Evolutionary conservation across 2,329 filamentous ascomycete species (phyloP).

Genomic region (Trichoderma sp.): DNA sequence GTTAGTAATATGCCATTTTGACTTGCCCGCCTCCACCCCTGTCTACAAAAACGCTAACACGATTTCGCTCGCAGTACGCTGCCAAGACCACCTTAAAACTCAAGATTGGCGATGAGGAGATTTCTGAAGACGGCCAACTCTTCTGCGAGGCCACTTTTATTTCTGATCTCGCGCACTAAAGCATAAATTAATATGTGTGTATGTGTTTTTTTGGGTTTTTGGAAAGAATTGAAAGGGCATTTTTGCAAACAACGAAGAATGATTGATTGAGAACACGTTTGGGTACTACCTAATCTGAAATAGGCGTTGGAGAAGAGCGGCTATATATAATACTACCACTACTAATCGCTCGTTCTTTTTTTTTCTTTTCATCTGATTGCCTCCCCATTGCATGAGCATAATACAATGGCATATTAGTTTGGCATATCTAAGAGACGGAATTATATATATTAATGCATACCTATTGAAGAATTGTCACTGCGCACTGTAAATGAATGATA

Average conservation of each 20-base stretch:
- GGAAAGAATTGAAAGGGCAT: slow-evolving; percentile 27
- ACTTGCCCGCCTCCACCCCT: background rate
- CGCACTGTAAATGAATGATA: background rate
- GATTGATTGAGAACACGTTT: slow-evolving; percentile 29
- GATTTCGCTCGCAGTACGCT: slow-evolving; percentile 60
- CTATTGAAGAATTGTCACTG: background rate
- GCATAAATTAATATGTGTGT: background rate
- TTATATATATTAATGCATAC: background rate
- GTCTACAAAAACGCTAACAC: background rate
- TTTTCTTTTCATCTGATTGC: slow-evolving; percentile 18
- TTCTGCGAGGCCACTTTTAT: slow-evolving; percentile 98
- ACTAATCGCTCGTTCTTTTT: slow-evolving; percentile 35
- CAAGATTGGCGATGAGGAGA: slow-evolving; percentile 80
- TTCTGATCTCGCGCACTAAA: slow-evolving; percentile 53
- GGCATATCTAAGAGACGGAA: slow-evolving; percentile 6
- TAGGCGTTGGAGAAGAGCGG: slow-evolving; percentile 37
- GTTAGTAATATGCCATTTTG: slow-evolving; percentile 52
- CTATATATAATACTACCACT: slow-evolving; percentile 22
- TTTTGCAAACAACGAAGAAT: slow-evolving; percentile 24
- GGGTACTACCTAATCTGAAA: slow-evolving; percentile 31
- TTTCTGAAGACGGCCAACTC: slow-evolving; percentile 74
- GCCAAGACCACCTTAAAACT: slow-evolving; percentile 76
- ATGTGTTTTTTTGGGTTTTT: background rate
- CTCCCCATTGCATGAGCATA: slow-evolving; percentile 25
- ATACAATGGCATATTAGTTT: background rate